Base-by-base conservation (phyloP, 176 grass and related monocot genomes). In the Lolium perenne region DNA sequence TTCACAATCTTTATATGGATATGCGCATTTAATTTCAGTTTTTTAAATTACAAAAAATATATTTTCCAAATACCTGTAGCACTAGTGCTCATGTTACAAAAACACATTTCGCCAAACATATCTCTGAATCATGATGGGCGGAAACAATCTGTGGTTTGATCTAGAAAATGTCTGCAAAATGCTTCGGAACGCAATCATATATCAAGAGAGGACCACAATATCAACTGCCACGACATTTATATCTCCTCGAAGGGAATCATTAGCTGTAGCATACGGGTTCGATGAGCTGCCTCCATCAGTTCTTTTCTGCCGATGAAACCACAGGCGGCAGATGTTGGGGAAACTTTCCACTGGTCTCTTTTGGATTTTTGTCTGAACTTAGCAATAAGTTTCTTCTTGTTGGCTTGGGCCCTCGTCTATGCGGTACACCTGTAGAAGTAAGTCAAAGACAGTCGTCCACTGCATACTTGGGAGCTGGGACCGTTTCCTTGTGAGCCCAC, bases 311-410 rank as follows among this genome's bases (percentile, higher is more conserved):
- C 66, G 41, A 55, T 51, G 82, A 77, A 82, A 51, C 80, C 75
- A 68, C 11, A 64, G 79, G 63, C 68, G 48, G 85, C 80, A 87
- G 81, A 38, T 80, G 81, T 79, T 56, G 80, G 57, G 82, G 60
- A 91, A 84, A 84, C 85, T 84, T 91, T 91, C 84, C 85, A 76
- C 69, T 81, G 85, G 59, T 84, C 68, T 47, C 14, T 54, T 83
- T 84, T 62, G 89, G 83, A 73, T 17, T 76, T 61, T 77, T 82
- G 60, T 78, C 85, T 87, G 75, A 67, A 40, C 85, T 58, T 25
- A 69, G 59, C 84, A 84, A 84, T 91, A 80, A 91, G 68, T 84
- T 50, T 22, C 9, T 63, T 64, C 73, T 79, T 45, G 67, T 59
- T 50, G 40, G 10, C 8, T 11, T 76, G 89, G 79, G 8, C 56